A percentile compares a stretch with the other conserved stretches of the same genome.
Conservation (phyloP, 2,329 filamentous ascomycete species). For the Chaetomium sp. region DNA sequence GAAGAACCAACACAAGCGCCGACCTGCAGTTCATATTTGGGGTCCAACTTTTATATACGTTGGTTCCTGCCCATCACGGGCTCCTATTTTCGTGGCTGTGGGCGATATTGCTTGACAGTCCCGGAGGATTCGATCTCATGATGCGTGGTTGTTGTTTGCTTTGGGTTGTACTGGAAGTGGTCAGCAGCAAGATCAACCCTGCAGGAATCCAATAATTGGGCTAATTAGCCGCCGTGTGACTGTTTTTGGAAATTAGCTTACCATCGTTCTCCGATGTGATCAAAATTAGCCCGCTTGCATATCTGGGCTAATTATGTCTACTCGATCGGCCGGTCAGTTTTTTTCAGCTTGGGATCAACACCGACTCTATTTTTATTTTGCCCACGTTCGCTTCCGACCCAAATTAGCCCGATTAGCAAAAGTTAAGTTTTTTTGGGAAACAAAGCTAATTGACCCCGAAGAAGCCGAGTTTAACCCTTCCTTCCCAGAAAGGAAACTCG, state of each 20-base stretch:
- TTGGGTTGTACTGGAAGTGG: not conserved
- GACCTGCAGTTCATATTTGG: not conserved
- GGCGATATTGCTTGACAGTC: not conserved
- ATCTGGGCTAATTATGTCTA: conserved; percentile 23
- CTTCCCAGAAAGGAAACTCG: too few species aligned
- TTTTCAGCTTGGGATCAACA: not conserved
- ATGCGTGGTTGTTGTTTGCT: not conserved
- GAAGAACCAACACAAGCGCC: conserved; percentile 2
- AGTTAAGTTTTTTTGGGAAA: too few species aligned
- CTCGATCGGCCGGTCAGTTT: too few species aligned
- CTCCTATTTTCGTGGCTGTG: not conserved
- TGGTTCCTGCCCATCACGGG: not conserved
- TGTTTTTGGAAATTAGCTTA: not conserved
- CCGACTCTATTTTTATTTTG: conserved; percentile 14
- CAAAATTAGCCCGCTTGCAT: conserved; percentile 13
- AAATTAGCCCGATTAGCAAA: conserved; percentile 5
- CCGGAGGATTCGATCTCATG: not conserved
- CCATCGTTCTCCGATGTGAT: conserved; percentile 2
- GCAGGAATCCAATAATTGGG: conserved; percentile 6
- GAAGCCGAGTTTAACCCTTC: too few species aligned
- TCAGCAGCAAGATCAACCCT: not conserved
- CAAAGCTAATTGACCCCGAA: too few species aligned
- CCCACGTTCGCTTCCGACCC: not conserved
- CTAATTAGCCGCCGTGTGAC: conserved; percentile 22
- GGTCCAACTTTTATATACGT: conserved; percentile 1